Evolutionary conservation across 1,139 yeast genomes (phyloP).

Genomic region (Yamadazyma taylorii): DNA sequence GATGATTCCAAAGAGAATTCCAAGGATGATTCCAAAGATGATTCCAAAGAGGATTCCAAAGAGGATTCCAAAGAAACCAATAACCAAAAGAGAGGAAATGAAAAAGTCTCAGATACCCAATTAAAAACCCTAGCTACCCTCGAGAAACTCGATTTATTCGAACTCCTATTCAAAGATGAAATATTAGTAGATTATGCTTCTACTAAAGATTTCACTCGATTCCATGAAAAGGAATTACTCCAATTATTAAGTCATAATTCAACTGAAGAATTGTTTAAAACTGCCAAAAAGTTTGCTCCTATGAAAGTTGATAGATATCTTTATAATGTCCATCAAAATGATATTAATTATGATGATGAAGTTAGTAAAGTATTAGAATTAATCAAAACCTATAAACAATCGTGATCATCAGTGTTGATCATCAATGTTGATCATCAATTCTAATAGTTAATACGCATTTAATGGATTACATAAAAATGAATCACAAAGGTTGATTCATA

Average conservation of each 20-base stretch:
- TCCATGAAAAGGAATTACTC: slow-evolving; percentile 40
- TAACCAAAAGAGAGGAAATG: neutral
- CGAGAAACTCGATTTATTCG: slow-evolving; percentile 18
- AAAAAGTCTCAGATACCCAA: neutral
- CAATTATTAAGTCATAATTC: slow-evolving; percentile 31
- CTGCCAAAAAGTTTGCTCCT: slow-evolving; percentile 32
- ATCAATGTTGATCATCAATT: neutral
- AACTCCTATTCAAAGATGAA: slow-evolving; percentile 33
- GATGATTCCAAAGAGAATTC: neutral
- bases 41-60: neutral
- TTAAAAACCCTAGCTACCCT: neutral
- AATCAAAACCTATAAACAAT: slow-evolving; percentile 10
- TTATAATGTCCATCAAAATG: slow-evolving; percentile 27
- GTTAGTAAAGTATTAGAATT: slow-evolving; percentile 23
- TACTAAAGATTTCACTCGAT: slow-evolving; percentile 31
- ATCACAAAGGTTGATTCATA: too few relatives aligned
- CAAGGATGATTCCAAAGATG: neutral
- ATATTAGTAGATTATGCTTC: slow-evolving; percentile 29
- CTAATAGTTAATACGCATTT: too few relatives aligned
- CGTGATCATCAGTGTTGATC: neutral
- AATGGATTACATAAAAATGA: too few relatives aligned
- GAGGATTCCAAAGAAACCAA: neutral
- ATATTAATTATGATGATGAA: slow-evolving; percentile 27
- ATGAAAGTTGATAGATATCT: slow-evolving; percentile 37
- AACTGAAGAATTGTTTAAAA: slow-evolving; percentile 24